Evolutionary conservation across 1,284 basidiomycete species (phyloP).

Genomic region (Tetrapyrgos nigripes): DNA sequence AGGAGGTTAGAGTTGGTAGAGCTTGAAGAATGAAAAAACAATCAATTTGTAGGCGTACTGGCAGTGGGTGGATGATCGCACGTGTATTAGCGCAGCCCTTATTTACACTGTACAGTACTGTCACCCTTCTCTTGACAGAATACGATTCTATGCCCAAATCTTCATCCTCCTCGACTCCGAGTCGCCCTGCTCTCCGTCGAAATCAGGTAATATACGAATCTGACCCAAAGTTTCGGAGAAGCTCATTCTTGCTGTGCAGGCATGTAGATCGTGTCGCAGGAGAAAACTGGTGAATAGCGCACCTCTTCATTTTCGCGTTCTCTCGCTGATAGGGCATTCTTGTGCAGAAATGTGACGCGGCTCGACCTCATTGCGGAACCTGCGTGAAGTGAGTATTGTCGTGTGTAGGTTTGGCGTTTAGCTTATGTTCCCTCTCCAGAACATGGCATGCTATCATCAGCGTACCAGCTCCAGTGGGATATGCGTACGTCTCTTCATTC

Average conservation of each 20-base stretch:
- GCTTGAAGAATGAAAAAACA: too few species aligned
- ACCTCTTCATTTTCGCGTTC: neutral
- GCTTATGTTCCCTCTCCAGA: constrained; percentile 37
- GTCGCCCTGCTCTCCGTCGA: constrained; percentile 72
- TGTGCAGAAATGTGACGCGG: constrained; percentile 81
- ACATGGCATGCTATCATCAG: constrained; percentile 82
- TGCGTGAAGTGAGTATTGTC: constrained; percentile 71
- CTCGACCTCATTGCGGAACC: constrained; percentile 81
- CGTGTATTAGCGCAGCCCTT: too few species aligned
- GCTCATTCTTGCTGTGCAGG: constrained; percentile 47
- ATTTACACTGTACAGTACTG: too few species aligned
- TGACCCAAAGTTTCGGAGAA: neutral
- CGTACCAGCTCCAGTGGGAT: constrained; percentile 80
- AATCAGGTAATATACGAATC: constrained; percentile 62
- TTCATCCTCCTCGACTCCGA: constrained; percentile 36
- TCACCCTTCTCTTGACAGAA: constrained; percentile 7
- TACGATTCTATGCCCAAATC: constrained; percentile 67
- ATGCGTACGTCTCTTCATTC: constrained; percentile 59
- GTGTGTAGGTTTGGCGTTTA: constrained; percentile 2
- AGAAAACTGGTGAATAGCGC: constrained; percentile 75
- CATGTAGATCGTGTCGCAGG: constrained; percentile 80
- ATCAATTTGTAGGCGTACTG: too few species aligned
- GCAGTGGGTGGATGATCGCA: too few species aligned
- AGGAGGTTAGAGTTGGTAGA: too few species aligned
- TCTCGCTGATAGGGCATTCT: neutral